These are phyloP conservation scores for Hypocreales sp. DNA, from an alignment of 2,329 filamentous ascomycete genomes.

Conservation along the genomic window DNA sequence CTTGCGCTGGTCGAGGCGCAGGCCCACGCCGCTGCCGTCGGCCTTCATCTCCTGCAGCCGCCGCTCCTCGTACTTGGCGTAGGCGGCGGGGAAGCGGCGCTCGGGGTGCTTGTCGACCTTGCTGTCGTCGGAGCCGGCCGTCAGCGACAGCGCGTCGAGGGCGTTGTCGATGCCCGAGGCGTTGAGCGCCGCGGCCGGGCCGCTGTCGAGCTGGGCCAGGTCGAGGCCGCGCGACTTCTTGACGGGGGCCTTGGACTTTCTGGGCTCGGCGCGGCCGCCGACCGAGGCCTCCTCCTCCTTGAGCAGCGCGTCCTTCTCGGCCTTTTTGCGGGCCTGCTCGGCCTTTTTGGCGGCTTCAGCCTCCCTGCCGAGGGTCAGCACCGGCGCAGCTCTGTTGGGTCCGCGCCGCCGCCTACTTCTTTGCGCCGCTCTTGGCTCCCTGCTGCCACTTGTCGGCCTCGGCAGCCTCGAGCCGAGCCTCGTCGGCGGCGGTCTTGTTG, in stretches of 20 bases:
- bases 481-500: constrained; percentile 57
- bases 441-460: constrained; percentile 73
- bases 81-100: constrained; percentile 74
- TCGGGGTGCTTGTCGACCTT: constrained; percentile 86
- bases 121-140: constrained; percentile 33
- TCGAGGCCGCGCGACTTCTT: constrained; percentile 63
- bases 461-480: constrained; percentile 46
- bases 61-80: constrained; percentile 65
- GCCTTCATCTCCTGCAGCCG: constrained; percentile 72
- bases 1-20: constrained; percentile 72
- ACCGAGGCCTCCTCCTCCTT: constrained; percentile 65
- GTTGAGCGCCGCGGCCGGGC: constrained; percentile 46
- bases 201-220: constrained; percentile 58
- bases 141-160: constrained; percentile 67
- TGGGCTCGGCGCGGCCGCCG: constrained; percentile 41
- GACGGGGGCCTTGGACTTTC: constrained; percentile 51
- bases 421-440: constrained; percentile 69
- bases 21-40: constrained; percentile 55
- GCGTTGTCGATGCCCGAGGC: constrained; percentile 88
- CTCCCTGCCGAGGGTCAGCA: constrained; percentile 13
- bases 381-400: neutral
- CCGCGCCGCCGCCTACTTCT: constrained; percentile 52
- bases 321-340: constrained; percentile 81
- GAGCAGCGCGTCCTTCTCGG: constrained; percentile 71
- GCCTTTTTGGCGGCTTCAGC: constrained; percentile 49